phyloP scores from a whole-genome alignment of 352 stramenopile species.

The Pythium aphanidermatum region DNA sequence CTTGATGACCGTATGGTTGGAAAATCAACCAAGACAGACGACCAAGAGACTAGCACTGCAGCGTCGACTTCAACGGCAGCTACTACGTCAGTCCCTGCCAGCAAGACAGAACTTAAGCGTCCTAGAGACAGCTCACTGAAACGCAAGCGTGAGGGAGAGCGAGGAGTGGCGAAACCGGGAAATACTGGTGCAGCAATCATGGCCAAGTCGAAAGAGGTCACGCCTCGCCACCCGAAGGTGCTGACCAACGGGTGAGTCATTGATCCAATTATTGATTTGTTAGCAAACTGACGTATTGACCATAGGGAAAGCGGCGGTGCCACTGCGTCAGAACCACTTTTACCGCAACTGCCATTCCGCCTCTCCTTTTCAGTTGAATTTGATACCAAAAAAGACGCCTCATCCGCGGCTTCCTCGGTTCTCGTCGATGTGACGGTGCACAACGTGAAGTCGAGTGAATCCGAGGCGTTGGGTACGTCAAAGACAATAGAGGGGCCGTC shows the following conservation, averaged over 20 bases:
- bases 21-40: conserved; percentile 5
- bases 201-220: conserved; percentile 59
- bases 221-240: conserved; percentile 38
- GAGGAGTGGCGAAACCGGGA: conserved; percentile 6
- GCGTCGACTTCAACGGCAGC: neutral
- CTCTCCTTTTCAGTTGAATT: conserved; percentile 66
- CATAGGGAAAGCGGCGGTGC: too few relatives aligned
- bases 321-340: conserved; percentile 26
- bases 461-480: conserved; percentile 41
- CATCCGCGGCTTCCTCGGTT: conserved; percentile 1
- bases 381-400: conserved; percentile 12
- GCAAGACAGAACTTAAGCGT: conserved; percentile 11
- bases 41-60: neutral
- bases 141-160: conserved; percentile 58
- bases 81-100: neutral
- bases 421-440: conserved; percentile 58
- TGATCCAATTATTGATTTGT: neutral
- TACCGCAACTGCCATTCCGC: conserved; percentile 53
- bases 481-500: neutral
- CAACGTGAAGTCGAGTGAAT: conserved; percentile 41
- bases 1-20: conserved; percentile 57
- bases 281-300: conserved; percentile 1
- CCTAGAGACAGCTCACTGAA: conserved; percentile 37
- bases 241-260: conserved; percentile 14
- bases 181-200: conserved; percentile 17